Base-by-base conservation (phyloP, 768 basidiomycete species). In the Agaricus bisporus region DNA sequence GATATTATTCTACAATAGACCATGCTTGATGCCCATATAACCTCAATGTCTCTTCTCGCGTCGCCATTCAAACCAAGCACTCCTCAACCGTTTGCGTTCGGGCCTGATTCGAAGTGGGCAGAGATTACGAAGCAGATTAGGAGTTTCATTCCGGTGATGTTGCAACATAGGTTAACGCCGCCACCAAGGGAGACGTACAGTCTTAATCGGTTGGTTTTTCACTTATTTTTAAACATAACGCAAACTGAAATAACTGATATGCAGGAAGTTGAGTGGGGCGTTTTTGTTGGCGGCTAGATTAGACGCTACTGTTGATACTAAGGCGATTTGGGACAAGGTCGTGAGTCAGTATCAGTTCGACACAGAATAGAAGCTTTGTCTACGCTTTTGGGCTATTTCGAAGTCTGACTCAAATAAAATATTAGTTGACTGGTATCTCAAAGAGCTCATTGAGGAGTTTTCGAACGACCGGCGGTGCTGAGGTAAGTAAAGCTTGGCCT, bases 181-280 rank as follows among this genome's bases (percentile, higher is more conserved):
- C 95, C 95, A 2, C 95, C 95, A 0, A 73, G 81, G 54, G 95
- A 98, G 71, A 98, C 95, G 1, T 98, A 98, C 67, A 92, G 90
- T 66, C 70, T 98, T 50, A 98, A 99, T 66, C 73, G 93, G 87
- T 86, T 56, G 52, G 79, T 60, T 11, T 12, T 22, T 32, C 41
- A n/a, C n/a, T n/a, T n/a, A n/a, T n/a, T n/a, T n/a, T n/a, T n/a
- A n/a, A n/a, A n/a, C n/a, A n/a, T n/a, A n/a, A n/a, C n/a, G n/a
- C n/a, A n/a, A n/a, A n/a, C 22, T 22, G 22, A 22, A 22, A 22
- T 4, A 22, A 22, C 4, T 22, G 4, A 22, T 22, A 22, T 22
- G 4, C 22, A 86, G 89, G 63, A 93, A 92, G 75, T 60, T 92
- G 63, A 90, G 89, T 57, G 89, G 90, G 0, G 81, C 86, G 4